These are phyloP conservation scores for Didymella exigua DNA, from an alignment of 2,329 filamentous ascomycete species.

Conservation along the genomic window DNA sequence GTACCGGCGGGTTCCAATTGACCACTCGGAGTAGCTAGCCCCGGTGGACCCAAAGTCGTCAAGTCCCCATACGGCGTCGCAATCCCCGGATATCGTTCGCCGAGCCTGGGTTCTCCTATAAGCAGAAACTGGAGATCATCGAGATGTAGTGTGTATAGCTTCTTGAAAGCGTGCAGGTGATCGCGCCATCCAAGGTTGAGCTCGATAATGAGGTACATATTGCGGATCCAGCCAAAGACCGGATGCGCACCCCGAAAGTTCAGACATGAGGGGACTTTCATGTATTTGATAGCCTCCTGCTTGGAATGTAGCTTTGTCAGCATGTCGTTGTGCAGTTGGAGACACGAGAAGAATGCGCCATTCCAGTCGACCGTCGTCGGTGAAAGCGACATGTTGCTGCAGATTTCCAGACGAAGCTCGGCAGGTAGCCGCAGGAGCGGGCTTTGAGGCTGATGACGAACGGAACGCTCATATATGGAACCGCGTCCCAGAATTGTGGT, in stretches of 20 bases:
- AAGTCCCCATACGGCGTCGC: background rate
- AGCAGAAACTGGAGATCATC: background rate
- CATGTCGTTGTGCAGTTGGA: background rate
- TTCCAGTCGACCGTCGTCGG: background rate
- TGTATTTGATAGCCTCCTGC: background rate
- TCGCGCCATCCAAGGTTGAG: background rate
- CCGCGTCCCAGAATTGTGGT: background rate
- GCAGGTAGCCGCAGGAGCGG: background rate
- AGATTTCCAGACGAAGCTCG: constrained; percentile 2
- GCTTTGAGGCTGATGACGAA: background rate
- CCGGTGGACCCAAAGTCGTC: background rate
- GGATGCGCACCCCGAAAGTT: background rate
- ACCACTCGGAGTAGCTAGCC: background rate
- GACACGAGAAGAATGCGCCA: background rate
- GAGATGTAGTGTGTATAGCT: background rate
- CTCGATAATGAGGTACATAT: background rate
- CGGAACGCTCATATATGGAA: background rate
- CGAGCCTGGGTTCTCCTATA: background rate
- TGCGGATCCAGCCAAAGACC: background rate
- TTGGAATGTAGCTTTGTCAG: background rate
- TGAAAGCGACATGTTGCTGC: background rate
- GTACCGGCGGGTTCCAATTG: background rate
- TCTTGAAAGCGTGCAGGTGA: background rate
- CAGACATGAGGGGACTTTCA: background rate
- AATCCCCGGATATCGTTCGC: background rate